Evolutionary conservation across 768 basidiomycete species (phyloP).

Genomic region (Kwoniella shandongensis): DNA sequence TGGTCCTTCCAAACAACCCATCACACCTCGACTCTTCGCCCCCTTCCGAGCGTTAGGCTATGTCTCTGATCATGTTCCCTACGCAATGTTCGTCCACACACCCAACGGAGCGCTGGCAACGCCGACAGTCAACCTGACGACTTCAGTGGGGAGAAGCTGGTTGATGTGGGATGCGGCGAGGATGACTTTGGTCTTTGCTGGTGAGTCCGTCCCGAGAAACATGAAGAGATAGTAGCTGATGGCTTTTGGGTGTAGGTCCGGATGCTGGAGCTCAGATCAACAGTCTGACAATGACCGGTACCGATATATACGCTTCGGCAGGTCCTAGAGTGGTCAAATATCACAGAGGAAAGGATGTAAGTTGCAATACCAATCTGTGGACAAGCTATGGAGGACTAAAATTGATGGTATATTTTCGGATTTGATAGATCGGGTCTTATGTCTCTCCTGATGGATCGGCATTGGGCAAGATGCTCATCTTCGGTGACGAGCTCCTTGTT

Average conservation of each 20-base stretch:
- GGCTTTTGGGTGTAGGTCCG: conserved; percentile 62
- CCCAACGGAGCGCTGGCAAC: conserved; percentile 81
- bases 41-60: conserved; percentile 96
- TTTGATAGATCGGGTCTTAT: conserved; percentile 15
- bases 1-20: conserved; percentile 13
- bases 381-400: no score
- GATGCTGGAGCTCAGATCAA: conserved; percentile 72
- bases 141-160: conserved; percentile 86
- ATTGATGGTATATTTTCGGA: not conserved
- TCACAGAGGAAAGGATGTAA: conserved; percentile 81
- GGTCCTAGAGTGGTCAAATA: conserved; percentile 73
- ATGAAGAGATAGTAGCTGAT: not conserved
- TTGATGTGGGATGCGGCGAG: conserved; percentile 94
- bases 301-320: conserved; percentile 78
- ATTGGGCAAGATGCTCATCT: conserved; percentile 69
- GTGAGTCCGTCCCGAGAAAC: conserved; percentile 59
- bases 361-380: no score
- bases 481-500: conserved; percentile 77
- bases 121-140: conserved; percentile 77
- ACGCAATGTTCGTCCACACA: conserved; percentile 79
- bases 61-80: conserved; percentile 85
- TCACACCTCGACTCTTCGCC: conserved; percentile 63
- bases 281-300: conserved; percentile 75
- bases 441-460: conserved; percentile 27
- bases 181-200: conserved; percentile 89